Evolutionary conservation across 305 asterid genomes (phyloP).

Genomic region (Solanum hybrid): DNA sequence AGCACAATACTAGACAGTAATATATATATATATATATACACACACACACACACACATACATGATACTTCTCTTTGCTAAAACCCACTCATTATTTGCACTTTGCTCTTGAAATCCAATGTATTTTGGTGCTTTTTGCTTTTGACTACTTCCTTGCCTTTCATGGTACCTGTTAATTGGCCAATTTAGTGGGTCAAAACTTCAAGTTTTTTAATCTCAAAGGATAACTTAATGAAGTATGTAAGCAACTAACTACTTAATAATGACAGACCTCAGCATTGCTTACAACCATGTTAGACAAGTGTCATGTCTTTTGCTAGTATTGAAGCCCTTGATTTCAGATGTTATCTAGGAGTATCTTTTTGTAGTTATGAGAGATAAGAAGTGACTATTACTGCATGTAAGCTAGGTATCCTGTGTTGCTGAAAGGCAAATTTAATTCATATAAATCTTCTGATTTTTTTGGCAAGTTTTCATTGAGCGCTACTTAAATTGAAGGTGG

Average conservation of each 20-base stretch:
- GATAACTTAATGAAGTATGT: background rate
- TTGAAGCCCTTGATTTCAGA: background rate
- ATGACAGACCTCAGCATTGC: background rate
- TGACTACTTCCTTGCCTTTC: background rate
- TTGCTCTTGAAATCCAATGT: background rate
- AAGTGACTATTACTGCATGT: background rate
- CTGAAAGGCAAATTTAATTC: background rate
- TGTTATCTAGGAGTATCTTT: background rate
- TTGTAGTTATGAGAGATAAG: background rate
- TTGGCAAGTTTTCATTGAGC: background rate
- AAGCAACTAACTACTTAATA: background rate
- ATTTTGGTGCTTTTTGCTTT: background rate
- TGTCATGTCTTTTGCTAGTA: background rate
- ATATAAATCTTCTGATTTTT: background rate
- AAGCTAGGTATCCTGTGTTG: background rate
- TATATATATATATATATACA: background rate
- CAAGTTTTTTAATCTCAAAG: background rate
- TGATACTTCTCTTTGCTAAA: background rate
- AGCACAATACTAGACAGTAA: background rate
- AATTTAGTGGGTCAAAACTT: background rate
- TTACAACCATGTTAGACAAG: background rate
- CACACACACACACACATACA: too few relatives aligned
- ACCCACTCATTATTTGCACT: background rate
- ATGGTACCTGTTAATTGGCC: background rate
- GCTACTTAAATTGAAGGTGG: background rate